A percentile compares a stretch with the other conserved stretches of the same genome.
Conservation (phyloP, 2,329 filamentous ascomycete genomes). For the Phialophora expanda region DNA sequence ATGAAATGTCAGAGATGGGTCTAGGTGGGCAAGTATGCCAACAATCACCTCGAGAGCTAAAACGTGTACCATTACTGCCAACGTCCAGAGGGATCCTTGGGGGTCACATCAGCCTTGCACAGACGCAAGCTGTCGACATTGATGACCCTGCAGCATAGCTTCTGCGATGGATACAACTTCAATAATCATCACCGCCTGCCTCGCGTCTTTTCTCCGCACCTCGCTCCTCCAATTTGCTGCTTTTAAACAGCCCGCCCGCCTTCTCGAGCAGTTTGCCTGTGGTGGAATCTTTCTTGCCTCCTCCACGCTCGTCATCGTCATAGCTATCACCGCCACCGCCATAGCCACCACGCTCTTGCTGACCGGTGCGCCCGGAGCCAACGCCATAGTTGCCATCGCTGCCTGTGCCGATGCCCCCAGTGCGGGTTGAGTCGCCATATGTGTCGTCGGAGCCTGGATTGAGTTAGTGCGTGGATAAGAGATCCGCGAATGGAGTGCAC, state of each 20-base stretch:
- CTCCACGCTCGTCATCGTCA: slow-evolving; percentile 27
- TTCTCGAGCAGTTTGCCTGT: slow-evolving; percentile 42
- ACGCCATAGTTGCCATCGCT: slow-evolving; percentile 3
- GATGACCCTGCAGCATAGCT: not conserved
- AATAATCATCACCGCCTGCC: slow-evolving; percentile 34
- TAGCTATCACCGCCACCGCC: slow-evolving; percentile 15
- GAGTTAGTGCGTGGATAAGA: not conserved
- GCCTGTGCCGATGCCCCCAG: slow-evolving; percentile 22
- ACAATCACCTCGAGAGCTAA: not conserved
- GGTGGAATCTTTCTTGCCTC: slow-evolving; percentile 39
- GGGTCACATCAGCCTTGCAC: not conserved
- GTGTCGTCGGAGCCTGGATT: slow-evolving; percentile 18
- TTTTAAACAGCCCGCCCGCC: slow-evolving; percentile 40
- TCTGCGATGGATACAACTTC: not conserved
- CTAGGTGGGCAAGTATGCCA: not conserved
- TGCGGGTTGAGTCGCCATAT: slow-evolving; percentile 29
- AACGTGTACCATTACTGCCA: not conserved
- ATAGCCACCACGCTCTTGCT: slow-evolving; percentile 33
- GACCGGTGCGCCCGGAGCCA: slow-evolving; percentile 33
- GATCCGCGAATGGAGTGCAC: not conserved
- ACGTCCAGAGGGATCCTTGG: not conserved
- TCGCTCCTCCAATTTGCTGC: slow-evolving; percentile 37
- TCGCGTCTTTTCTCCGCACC: slow-evolving; percentile 40
- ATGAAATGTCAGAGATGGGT: not conserved
- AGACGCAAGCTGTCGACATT: not conserved